These are phyloP conservation scores for Aspergillus fijiensis DNA, from an alignment of 2,329 filamentous ascomycete genomes.

Conservation along the genomic window DNA sequence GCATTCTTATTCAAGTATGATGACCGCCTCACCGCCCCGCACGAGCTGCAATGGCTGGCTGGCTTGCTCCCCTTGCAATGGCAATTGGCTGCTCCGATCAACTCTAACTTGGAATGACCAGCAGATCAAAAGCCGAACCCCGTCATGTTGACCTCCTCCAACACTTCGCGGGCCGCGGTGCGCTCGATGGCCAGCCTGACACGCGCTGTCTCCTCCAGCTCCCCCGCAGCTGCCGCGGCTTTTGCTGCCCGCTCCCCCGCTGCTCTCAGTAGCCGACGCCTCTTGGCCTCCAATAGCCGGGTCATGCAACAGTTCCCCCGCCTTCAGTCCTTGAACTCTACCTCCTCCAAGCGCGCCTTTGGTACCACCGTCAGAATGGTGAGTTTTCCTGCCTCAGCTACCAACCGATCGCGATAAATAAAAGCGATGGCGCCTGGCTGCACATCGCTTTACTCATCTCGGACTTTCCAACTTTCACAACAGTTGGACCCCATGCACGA, in stretches of 20 bases:
- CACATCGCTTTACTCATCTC: not conserved
- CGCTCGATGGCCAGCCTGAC: conserved; percentile 38
- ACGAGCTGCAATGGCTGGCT: not conserved
- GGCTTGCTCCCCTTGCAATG: not conserved
- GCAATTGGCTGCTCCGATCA: not conserved
- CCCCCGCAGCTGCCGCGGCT: conserved; percentile 36
- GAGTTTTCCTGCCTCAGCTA: conserved; percentile 11
- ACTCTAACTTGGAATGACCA: conserved; percentile 1
- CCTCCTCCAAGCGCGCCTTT: conserved; percentile 37
- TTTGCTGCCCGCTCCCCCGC: conserved; percentile 32
- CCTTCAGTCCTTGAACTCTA: conserved; percentile 34
- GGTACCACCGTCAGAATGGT: conserved; percentile 42
- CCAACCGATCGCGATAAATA: not conserved
- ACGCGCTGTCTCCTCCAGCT: conserved; percentile 33
- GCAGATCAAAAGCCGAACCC: conserved; percentile 10
- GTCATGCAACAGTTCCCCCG: conserved; percentile 35
- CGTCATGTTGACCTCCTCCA: conserved; percentile 35
- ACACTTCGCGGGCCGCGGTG: conserved; percentile 39
- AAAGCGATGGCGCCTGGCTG: not conserved
- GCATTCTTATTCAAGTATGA: not conserved
- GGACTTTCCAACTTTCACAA: not conserved
- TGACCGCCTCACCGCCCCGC: not conserved
- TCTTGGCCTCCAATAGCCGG: conserved; percentile 34
- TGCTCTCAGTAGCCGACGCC: conserved; percentile 25
- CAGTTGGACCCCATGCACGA: conserved; percentile 8